Base-by-base conservation (phyloP, 495 filamentous ascomycete genomes). In the Neurospora sp. region DNA sequence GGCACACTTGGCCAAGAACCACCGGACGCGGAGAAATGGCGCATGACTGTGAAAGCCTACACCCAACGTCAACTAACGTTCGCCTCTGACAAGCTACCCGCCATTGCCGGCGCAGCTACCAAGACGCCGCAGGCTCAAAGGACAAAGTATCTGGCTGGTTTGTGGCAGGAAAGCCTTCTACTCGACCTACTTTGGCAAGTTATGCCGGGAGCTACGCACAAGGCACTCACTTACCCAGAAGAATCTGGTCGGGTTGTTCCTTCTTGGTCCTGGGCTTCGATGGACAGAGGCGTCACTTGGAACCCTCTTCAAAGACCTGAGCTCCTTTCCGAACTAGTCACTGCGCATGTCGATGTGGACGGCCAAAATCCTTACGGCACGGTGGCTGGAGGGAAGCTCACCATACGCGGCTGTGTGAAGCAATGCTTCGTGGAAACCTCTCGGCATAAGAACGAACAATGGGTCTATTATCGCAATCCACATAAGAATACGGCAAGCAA, bases 71-170 rank as follows among this genome's bases (percentile, higher is more conserved):
- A 65, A n/a, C 75, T 83, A 31, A 70, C 77, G 0, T 81, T 79
- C 87, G 86, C 88, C 70, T 89, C 82, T 9, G 76, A 80, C 44
- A 90, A 82, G 40, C 79, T 83, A 45, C 84, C 85, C 53, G 83
- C 82, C 44, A 88, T 75, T 7, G 79, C 72, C 72, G 41, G 87
- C 80, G 7, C 85, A 45, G 72, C 73, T 61, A 37, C 71, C 41
- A 31, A 75, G 40, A 39, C 78, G 68, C 69, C 69, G 37, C 45
- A 45, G 40, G 42, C 61, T 40, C 65, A 72, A 42, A 45, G 86
- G 86, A 70, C 84, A 80, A 27, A 84, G 74, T 71, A 85, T 80
- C 40, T 85, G 84, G 73, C 89, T 84, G 73, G 73, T 3, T n/a
- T 69, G 1, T 87, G 85, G 71, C 22, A 35, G 18, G 27, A 65